Conservation (phyloP, 441 rosid species). For the Arabidopsis hybrid region DNA sequence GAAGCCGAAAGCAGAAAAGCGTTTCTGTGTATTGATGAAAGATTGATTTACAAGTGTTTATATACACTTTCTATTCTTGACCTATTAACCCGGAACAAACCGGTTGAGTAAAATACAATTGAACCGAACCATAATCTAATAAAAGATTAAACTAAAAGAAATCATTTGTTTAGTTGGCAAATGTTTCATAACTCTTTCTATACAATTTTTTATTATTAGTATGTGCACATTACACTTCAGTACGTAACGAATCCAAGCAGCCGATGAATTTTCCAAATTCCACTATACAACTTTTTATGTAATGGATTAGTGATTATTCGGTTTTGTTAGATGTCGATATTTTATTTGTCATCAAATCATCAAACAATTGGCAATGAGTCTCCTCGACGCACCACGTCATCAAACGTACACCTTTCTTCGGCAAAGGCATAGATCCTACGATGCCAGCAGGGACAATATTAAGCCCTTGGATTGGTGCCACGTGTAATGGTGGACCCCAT, state of each 20-base stretch:
- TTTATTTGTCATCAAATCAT: slow-evolving; percentile 44
- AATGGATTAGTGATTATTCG: neutral
- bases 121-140: too few species aligned
- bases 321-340: neutral
- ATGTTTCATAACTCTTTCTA: neutral
- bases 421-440: slow-evolving; percentile 60
- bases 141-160: neutral
- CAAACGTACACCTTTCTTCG: slow-evolving; percentile 59
- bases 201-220: neutral
- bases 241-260: slow-evolving; percentile 30
- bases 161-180: neutral
- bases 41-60: too few species aligned
- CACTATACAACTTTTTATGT: neutral
- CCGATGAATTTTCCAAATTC: slow-evolving; percentile 3
- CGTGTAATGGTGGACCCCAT: slow-evolving; percentile 60
- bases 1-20: too few species aligned
- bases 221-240: neutral
- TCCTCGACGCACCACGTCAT: slow-evolving; percentile 57
- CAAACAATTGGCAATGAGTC: slow-evolving; percentile 49
- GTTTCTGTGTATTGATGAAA: too few species aligned
- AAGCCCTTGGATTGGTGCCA: slow-evolving; percentile 66
- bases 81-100: too few species aligned
- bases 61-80: too few species aligned
- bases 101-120: too few species aligned
- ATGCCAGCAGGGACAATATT: slow-evolving; percentile 62